Base-by-base conservation (phyloP, 2,329 filamentous ascomycete species). In the Epichloe elymi region DNA sequence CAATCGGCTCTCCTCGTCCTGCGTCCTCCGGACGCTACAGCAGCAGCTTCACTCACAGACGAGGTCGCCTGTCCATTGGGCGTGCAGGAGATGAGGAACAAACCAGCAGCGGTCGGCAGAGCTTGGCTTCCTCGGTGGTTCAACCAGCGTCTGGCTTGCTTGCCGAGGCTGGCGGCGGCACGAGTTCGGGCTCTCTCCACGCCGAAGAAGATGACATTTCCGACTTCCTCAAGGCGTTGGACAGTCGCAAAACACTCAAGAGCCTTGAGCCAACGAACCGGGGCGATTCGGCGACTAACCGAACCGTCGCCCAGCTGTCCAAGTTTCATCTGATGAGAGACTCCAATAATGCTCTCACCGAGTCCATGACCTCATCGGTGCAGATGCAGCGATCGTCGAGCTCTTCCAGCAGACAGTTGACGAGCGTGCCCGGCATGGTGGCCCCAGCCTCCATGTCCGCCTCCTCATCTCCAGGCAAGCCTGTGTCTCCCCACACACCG, bases 121-220 rank as follows among this genome's bases (percentile, higher is more conserved):
- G 85, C 59, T 67, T 85, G 5, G 78, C 83, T 0, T 88, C 85
- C 0, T 88, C 85, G 1, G 71, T 77, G 39, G 79, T 71, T 3
- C 81, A 83, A 57, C 88, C 87, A 41, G 86, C 86, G 7, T 95
- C 89, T 2, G 88, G 86, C 2, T 72, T 93, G 30, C 74, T 95
- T 48, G 80, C 86, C 33, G 88, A 85, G 55, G 76, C 76, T 26
- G 83, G 79, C 10, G 83, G 79, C 10, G 81, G 75, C 2, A 73
- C 83, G 63, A 73, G 82, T 74, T 74, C 86, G 62, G 73, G 86
- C 5, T 84, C 80, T 2, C 71, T 83, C 45, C 78, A 81, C 55
- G 76, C 84, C 0, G 91, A 97, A 58, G 89, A 95, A 60, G 88
- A 95, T 59, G 90, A 93, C 56, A 95, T 98, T 40, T 88, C 87